Conservation (phyloP, 1,139 yeast genomes). For the Kodamaea arcana region DNA sequence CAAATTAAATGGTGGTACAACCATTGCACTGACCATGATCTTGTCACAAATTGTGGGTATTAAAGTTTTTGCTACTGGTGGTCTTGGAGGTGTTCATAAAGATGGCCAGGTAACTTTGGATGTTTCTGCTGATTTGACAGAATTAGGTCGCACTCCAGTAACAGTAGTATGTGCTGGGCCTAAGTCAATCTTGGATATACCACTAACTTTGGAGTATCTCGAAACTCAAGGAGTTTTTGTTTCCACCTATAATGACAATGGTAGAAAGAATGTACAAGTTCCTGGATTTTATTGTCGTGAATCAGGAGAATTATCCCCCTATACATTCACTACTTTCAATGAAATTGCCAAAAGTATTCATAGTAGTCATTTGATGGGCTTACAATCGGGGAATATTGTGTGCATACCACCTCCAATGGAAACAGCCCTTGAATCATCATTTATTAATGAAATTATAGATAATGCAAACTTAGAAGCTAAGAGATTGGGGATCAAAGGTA, state of each 20-base stretch:
- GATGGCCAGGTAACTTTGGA: constrained; percentile 76
- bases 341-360: constrained; percentile 64
- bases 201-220: constrained; percentile 75
- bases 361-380: constrained; percentile 42
- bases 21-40: constrained; percentile 88
- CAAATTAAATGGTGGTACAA: constrained; percentile 74
- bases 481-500: constrained; percentile 56
- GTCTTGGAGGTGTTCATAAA: constrained; percentile 88
- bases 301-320: constrained; percentile 72
- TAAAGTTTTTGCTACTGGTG: constrained; percentile 88
- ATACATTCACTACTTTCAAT: constrained; percentile 45
- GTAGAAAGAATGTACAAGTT: constrained; percentile 31
- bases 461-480: constrained; percentile 58
- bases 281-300: constrained; percentile 84
- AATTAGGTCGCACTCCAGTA: constrained; percentile 76
- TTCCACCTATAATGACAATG: constrained; percentile 43
- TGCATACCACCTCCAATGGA: constrained; percentile 80
- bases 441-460: constrained; percentile 54
- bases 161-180: constrained; percentile 93
- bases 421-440: constrained; percentile 51
- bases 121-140: constrained; percentile 83
- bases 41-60: constrained; percentile 73
- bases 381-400: constrained; percentile 67
- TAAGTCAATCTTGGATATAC: constrained; percentile 77
- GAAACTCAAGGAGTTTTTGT: constrained; percentile 83